Percentiles rank a stretch among this genome's conserved stretches.
Conservation (phyloP, 139 green algal genomes). For the Nannochloris sp. region DNA sequence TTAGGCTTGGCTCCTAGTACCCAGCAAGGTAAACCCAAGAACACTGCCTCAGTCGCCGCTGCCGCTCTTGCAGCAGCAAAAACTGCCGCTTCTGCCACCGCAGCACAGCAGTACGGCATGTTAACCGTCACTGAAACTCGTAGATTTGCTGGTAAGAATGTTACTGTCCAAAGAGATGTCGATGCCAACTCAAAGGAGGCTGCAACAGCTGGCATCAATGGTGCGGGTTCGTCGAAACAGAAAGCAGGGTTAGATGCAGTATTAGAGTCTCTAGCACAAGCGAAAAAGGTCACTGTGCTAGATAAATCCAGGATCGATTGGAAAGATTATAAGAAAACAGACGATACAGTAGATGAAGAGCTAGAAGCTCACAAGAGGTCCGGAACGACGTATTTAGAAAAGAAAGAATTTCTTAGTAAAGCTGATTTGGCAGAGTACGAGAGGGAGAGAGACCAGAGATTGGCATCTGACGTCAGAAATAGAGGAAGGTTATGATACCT, state of each 20-base stretch:
- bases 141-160: conserved; percentile 74
- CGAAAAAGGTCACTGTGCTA: conserved; percentile 64
- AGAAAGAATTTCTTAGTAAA: conserved; percentile 76
- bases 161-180: conserved; percentile 51
- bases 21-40: not conserved
- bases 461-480: conserved; percentile 53
- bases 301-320: conserved; percentile 87
- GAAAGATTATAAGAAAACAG: conserved; percentile 58
- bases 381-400: conserved; percentile 64
- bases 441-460: conserved; percentile 65
- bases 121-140: conserved; percentile 36
- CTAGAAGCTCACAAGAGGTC: conserved; percentile 72
- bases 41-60: not conserved
- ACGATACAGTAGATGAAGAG: conserved; percentile 71
- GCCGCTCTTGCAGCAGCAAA: conserved; percentile 23
- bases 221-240: conserved; percentile 5
- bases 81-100: conserved; percentile 9
- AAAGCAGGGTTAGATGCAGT: conserved; percentile 39
- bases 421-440: conserved; percentile 83
- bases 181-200: conserved; percentile 54
- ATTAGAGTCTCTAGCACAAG: conserved; percentile 29
- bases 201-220: conserved; percentile 21
- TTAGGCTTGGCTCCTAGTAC: conserved; percentile 16
- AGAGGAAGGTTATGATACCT: conserved; percentile 34
- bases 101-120: conserved; percentile 6